Conservation (phyloP, 2,329 filamentous ascomycete genomes). For the Penicillium sp. region DNA sequence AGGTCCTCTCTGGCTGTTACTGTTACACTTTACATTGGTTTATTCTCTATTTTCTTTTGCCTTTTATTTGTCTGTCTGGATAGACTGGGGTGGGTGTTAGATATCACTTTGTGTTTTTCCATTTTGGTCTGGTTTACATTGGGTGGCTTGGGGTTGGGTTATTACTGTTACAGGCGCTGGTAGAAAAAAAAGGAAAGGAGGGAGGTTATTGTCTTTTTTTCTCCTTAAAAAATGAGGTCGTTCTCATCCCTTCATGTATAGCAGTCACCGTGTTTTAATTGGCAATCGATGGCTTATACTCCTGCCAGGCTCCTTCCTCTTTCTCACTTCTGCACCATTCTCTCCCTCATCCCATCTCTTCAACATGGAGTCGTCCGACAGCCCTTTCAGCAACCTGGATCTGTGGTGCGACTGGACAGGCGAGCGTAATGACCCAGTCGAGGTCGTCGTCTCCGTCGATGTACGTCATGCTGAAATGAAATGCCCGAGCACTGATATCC, state of each 20-base stretch:
- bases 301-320: neutral
- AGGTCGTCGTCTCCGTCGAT: conserved; percentile 28
- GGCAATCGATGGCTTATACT: conserved; percentile 11
- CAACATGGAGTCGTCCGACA: conserved; percentile 11
- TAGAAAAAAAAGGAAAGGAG: conserved; percentile 15
- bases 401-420: conserved; percentile 33
- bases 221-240: conserved; percentile 17
- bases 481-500: neutral
- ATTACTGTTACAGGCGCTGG: conserved; percentile 20
- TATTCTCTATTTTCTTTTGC: conserved; percentile 9
- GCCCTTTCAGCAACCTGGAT: conserved; percentile 28
- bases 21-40: conserved; percentile 10
- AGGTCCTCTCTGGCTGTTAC: conserved; percentile 13
- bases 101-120: conserved; percentile 16
- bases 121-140: conserved; percentile 16
- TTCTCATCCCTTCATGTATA: conserved; percentile 26
- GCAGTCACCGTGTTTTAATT: conserved; percentile 8
- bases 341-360: neutral
- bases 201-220: conserved; percentile 13
- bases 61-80: conserved; percentile 27
- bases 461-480: conserved; percentile 17
- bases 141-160: conserved; percentile 23
- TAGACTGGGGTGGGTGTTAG: conserved; percentile 36
- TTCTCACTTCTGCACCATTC: neutral
- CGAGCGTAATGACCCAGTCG: conserved; percentile 19